Percentiles rank a stretch among this genome's conserved stretches.
phyloP scores from a whole-genome alignment of 2,329 filamentous ascomycete species.

The Xylariaceae sp. region DNA sequence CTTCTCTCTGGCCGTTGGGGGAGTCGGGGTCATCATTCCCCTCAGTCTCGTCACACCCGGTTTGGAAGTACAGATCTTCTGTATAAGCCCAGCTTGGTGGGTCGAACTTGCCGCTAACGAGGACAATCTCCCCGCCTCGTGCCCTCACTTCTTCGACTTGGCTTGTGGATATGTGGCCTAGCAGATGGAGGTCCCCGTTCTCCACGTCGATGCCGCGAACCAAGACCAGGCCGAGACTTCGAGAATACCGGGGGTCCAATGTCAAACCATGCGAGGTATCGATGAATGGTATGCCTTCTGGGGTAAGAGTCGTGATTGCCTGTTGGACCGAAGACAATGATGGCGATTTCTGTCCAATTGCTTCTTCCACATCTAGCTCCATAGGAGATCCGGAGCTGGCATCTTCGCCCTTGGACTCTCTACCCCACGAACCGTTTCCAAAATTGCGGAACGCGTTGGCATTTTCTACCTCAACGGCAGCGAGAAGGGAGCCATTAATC shows the following conservation, averaged over 20 bases:
- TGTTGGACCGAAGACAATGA: slow-evolving; percentile 14
- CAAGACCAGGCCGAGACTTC: slow-evolving; percentile 59
- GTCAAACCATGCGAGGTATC: slow-evolving; percentile 46
- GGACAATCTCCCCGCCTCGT: slow-evolving; percentile 47
- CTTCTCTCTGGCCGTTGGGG: slow-evolving; percentile 26
- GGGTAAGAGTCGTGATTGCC: slow-evolving; percentile 35
- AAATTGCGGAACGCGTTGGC: slow-evolving; percentile 40
- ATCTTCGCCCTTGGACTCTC: slow-evolving; percentile 14
- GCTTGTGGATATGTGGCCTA: slow-evolving; percentile 52
- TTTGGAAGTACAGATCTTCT: slow-evolving; percentile 49
- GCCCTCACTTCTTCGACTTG: slow-evolving; percentile 37
- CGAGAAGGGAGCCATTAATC: slow-evolving; percentile 66
- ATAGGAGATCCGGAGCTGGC: slow-evolving; percentile 9
- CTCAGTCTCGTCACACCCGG: slow-evolving; percentile 17
- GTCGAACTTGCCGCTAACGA: slow-evolving; percentile 65
- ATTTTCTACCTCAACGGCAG: slow-evolving; percentile 58
- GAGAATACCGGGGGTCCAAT: slow-evolving; percentile 55
- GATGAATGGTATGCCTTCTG: slow-evolving; percentile 59
- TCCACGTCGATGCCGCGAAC: slow-evolving; percentile 62
- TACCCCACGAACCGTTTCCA: slow-evolving; percentile 7
- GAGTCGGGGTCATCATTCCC: slow-evolving; percentile 18
- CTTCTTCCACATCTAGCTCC: slow-evolving; percentile 20
- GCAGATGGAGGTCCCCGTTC: slow-evolving; percentile 52
- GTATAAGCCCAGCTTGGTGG: slow-evolving; percentile 64
- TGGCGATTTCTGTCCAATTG: slow-evolving; percentile 3